phyloP scores from a whole-genome alignment of 75 land plant genomes.

The Cunninghamia lanceolata region DNA sequence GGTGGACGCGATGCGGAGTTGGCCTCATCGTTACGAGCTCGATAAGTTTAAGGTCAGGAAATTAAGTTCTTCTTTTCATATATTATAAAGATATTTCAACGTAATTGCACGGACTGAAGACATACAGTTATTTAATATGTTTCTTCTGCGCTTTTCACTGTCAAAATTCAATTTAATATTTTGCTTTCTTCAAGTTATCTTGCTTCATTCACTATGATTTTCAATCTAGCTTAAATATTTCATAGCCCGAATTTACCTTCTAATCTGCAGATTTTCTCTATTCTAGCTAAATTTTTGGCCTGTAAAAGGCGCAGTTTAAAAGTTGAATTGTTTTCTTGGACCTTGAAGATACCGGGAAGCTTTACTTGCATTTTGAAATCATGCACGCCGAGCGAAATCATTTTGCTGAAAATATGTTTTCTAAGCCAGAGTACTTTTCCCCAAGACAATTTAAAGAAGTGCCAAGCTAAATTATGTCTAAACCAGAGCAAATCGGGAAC shows the following conservation, averaged over 20 bases:
- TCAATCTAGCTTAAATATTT: not conserved
- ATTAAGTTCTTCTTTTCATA: not conserved
- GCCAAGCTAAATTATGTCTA: not conserved
- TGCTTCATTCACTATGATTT: not conserved
- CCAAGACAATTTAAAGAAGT: not conserved
- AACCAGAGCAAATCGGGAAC: not conserved
- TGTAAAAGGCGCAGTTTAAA: not conserved
- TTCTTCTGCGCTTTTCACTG: not conserved
- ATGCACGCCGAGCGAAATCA: not conserved
- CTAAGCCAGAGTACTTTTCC: too few relatives aligned
- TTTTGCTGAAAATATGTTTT: not conserved
- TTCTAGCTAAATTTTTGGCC: not conserved
- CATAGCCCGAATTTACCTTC: not conserved
- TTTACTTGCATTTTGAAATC: not conserved
- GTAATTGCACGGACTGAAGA: too few relatives aligned
- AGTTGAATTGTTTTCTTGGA: not conserved
- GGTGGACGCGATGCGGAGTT: slow-evolving; percentile 15
- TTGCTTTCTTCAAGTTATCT: not conserved
- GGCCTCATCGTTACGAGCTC: slow-evolving; percentile 17
- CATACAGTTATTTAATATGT: not conserved
- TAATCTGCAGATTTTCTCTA: not conserved
- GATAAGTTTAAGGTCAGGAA: not conserved
- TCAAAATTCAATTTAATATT: not conserved
- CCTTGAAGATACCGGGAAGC: not conserved
- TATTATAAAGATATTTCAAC: too few relatives aligned